phyloP scores from a whole-genome alignment of 768 basidiomycete genomes.

The Pleurotus tuoliensis region DNA sequence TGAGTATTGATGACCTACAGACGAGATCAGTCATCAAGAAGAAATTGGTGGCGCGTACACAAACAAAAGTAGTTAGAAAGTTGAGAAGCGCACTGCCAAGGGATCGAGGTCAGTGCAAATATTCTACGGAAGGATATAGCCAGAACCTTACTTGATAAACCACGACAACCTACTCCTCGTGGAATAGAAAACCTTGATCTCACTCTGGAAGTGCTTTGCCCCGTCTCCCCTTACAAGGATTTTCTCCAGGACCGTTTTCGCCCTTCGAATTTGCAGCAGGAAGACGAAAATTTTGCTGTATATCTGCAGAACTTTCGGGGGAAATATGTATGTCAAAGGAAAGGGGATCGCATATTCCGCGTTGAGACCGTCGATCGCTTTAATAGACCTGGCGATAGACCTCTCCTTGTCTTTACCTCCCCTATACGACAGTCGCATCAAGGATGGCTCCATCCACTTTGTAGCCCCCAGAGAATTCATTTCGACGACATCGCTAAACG shows the following conservation, averaged over 20 bases:
- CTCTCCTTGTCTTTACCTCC: slow-evolving; percentile 43
- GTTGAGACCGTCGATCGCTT: slow-evolving; percentile 59
- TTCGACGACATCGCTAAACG: slow-evolving; percentile 65
- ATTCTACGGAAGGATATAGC: neutral
- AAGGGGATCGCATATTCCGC: slow-evolving; percentile 83
- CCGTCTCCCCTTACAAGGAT: slow-evolving; percentile 59
- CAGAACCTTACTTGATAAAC: slow-evolving; percentile 73
- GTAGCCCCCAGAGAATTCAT: slow-evolving; percentile 28
- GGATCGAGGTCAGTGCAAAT: neutral
- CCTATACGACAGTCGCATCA: slow-evolving; percentile 70
- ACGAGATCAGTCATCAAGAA: slow-evolving; percentile 2
- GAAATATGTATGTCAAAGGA: slow-evolving; percentile 76
- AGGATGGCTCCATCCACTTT: slow-evolving; percentile 61
- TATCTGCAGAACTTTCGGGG: slow-evolving; percentile 45
- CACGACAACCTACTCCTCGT: slow-evolving; percentile 75
- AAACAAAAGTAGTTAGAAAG: slow-evolving; percentile 71
- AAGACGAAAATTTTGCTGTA: slow-evolving; percentile 72
- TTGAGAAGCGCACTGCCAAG: slow-evolving; percentile 53
- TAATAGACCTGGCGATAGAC: slow-evolving; percentile 50
- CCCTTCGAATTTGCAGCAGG: slow-evolving; percentile 68
- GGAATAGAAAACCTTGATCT: slow-evolving; percentile 70
- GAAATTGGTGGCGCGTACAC: slow-evolving; percentile 14
- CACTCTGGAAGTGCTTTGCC: slow-evolving; percentile 30
- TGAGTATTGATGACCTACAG: slow-evolving; percentile 66
- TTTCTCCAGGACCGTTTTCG: slow-evolving; percentile 66